These are phyloP conservation scores for Ceratobasidium sp. DNA, from an alignment of 1,284 basidiomycete genomes.

Conservation along the genomic window DNA sequence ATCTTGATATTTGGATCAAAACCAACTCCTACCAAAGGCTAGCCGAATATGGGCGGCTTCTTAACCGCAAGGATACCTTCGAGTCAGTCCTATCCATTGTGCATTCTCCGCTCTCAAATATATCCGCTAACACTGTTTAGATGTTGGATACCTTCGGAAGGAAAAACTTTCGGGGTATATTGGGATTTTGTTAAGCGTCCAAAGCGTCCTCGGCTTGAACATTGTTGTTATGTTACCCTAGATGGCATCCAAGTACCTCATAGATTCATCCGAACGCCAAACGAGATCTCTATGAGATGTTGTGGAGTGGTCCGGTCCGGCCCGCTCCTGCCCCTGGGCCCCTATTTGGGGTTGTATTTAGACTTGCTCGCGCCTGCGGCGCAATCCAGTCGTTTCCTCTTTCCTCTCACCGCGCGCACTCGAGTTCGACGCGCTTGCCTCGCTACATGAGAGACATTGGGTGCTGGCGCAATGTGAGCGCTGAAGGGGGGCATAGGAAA, in stretches of 20 bases:
- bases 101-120: not conserved
- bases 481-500: not conserved
- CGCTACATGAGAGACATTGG: not conserved
- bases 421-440: too few relatives aligned
- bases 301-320: too few relatives aligned
- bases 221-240: not conserved
- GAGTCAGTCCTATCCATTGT: not conserved
- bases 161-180: not conserved
- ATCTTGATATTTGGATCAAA: not conserved
- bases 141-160: slow-evolving; percentile 19
- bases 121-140: not conserved
- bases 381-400: too few relatives aligned
- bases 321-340: too few relatives aligned
- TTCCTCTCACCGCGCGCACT: too few relatives aligned
- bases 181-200: not conserved
- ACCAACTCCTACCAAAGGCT: not conserved
- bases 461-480: not conserved
- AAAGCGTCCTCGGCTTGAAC: not conserved
- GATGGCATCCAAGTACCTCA: not conserved
- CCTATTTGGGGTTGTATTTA: too few relatives aligned
- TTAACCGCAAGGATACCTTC: not conserved
- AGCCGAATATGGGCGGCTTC: not conserved
- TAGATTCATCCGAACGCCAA: too few relatives aligned
- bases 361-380: too few relatives aligned
- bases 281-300: too few relatives aligned